A percentile compares a stretch with the other conserved stretches of the same genome.
phyloP scores from a whole-genome alignment of 805 yeast genomes.

The Saccharomycopsis guyanensis region DNA sequence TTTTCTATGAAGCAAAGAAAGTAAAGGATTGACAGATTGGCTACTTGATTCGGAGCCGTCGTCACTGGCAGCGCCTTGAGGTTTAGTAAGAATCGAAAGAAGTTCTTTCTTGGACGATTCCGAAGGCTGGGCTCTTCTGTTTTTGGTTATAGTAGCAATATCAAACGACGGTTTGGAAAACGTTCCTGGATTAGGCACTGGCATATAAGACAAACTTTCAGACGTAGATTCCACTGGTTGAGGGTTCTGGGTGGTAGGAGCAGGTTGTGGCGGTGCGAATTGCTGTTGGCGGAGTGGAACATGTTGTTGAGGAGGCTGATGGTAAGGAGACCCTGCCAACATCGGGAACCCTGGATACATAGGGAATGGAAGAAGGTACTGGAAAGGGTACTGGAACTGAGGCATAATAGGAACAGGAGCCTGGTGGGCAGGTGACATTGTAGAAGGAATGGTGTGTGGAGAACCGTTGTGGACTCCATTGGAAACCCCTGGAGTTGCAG shows the following conservation, averaged over 20 bases:
- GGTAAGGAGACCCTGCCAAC: not conserved
- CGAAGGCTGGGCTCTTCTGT: constrained; percentile 3
- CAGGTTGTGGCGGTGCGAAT: not conserved
- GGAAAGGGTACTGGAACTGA: not conserved
- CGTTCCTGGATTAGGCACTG: constrained; percentile 15
- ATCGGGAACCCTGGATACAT: constrained; percentile 13
- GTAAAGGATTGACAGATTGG: not conserved
- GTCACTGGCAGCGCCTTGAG: not conserved
- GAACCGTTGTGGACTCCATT: no score
- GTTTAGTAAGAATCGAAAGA: constrained; percentile 14
- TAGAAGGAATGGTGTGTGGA: not conserved
- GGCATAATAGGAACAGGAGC: constrained; percentile 38
- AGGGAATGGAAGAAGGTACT: constrained; percentile 9
- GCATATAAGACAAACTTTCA: not conserved
- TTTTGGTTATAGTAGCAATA: constrained; percentile 9
- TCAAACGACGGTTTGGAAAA: constrained; percentile 17
- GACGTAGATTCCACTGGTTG: not conserved
- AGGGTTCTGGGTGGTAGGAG: constrained; percentile 2
- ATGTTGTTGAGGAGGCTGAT: constrained; percentile 5
- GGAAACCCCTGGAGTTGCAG: constrained; percentile 21
- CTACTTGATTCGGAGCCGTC: not conserved
- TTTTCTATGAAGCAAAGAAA: not conserved
- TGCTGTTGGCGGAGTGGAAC: not conserved
- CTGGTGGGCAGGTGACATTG: constrained; percentile 13
- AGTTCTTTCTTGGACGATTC: constrained; percentile 13